Evolutionary conservation across 805 yeast genomes (phyloP).

Genomic region (Suhomyces sp.): DNA sequence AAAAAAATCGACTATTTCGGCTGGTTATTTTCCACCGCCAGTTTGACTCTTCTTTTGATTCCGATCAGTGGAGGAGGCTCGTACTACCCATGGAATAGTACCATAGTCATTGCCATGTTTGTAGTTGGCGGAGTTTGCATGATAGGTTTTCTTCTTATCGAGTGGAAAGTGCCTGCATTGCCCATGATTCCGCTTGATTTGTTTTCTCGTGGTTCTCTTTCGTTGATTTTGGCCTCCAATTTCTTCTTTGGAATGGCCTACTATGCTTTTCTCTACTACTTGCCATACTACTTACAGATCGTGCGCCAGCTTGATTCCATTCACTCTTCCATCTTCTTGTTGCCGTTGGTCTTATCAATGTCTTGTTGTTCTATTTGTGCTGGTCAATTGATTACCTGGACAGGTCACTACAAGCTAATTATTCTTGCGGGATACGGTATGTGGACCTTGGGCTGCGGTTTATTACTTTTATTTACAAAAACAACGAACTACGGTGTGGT

Average conservation of each 20-base stretch:
- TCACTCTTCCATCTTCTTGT: conserved; percentile 17
- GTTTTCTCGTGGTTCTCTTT: conserved; percentile 20
- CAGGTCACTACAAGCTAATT: conserved; percentile 19
- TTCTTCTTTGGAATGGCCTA: conserved; percentile 29
- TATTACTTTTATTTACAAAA: conserved; percentile 21
- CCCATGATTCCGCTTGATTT: conserved; percentile 33
- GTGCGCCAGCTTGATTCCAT: conserved; percentile 21
- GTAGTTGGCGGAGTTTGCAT: conserved; percentile 19
- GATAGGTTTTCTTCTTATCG: conserved; percentile 21
- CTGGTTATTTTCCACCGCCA: conserved; percentile 10
- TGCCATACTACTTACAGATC: conserved; percentile 25
- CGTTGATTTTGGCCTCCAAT: conserved; percentile 19
- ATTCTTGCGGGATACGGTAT: conserved; percentile 18
- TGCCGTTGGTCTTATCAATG: conserved; percentile 25
- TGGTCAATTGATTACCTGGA: conserved; percentile 15
- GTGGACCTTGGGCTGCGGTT: conserved; percentile 25
- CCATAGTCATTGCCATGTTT: conserved; percentile 13
- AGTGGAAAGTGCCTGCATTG: conserved; percentile 25
- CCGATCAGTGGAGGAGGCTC: conserved; percentile 18
- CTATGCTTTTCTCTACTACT: conserved; percentile 21
- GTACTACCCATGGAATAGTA: conserved; percentile 14
- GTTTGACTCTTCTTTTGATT: conserved; percentile 10
- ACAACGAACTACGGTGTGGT: conserved; percentile 23
- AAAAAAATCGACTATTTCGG: conserved; percentile 16
- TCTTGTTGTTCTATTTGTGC: conserved; percentile 19